A percentile compares a stretch with the other conserved stretches of the same genome.
Evolutionary conservation across 2,329 filamentous ascomycete genomes (phyloP).

Genomic region (Calonectria hawksworthii): DNA sequence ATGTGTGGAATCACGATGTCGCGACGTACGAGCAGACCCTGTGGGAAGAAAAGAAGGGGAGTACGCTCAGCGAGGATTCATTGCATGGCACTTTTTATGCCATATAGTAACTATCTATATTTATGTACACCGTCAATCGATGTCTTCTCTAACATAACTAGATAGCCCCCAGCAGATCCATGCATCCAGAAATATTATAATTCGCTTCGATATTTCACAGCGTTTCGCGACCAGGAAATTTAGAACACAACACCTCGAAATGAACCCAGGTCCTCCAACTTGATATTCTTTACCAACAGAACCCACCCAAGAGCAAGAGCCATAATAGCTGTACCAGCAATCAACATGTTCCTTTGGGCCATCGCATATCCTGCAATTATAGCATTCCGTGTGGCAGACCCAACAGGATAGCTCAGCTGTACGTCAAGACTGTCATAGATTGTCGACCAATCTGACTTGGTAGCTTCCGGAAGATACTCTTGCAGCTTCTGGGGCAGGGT

Average conservation of each 20-base stretch:
- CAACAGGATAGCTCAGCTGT: conserved; percentile 35
- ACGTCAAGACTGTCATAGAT: conserved; percentile 32
- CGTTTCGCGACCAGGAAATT: background rate
- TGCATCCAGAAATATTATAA: too few species aligned
- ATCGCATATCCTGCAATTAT: conserved; percentile 37
- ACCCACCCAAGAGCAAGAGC: conserved; percentile 36
- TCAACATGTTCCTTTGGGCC: conserved; percentile 37
- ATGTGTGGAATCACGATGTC: background rate
- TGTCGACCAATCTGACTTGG: background rate
- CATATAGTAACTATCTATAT: too few species aligned
- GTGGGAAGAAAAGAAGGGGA: too few species aligned
- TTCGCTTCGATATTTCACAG: background rate
- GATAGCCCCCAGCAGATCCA: too few species aligned
- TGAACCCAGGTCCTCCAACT: conserved; percentile 6
- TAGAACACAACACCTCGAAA: conserved; percentile 8
- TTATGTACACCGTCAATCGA: too few species aligned
- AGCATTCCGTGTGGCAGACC: conserved; percentile 38
- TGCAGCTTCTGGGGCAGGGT: background rate
- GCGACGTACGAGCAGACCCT: background rate
- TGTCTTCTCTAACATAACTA: too few species aligned
- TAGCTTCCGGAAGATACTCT: background rate
- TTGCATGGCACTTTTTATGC: too few species aligned
- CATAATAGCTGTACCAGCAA: conserved; percentile 39
- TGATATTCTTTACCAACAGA: conserved; percentile 36
- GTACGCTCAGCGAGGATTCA: too few species aligned